These are phyloP conservation scores for Aurantiochytrium sp. DNA, from an alignment of 108 stramenopile genomes.

Conservation along the genomic window DNA sequence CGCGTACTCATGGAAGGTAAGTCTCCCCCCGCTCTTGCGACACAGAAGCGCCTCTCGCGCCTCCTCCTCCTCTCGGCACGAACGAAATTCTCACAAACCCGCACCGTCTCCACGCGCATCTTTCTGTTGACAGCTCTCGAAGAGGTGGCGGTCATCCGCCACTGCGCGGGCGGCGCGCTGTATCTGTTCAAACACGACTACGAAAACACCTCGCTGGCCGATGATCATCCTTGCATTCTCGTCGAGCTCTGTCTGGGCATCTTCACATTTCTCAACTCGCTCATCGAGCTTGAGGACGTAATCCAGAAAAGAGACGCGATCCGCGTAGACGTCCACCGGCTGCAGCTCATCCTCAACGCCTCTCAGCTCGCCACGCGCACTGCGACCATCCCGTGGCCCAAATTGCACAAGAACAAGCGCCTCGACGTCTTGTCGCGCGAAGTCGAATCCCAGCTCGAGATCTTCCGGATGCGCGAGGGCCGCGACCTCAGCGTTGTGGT, in stretches of 20 bases:
- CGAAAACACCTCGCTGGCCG: background rate
- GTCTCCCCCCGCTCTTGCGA: background rate
- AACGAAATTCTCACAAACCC: background rate
- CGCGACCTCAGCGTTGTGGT: background rate
- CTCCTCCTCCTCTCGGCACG: background rate
- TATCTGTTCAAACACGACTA: background rate
- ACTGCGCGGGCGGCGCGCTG: background rate
- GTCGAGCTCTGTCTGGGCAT: background rate
- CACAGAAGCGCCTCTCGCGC: background rate
- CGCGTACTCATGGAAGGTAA: background rate
- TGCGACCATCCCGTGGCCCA: background rate
- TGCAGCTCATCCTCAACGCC: background rate
- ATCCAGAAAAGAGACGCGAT: background rate
- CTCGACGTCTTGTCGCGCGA: background rate
- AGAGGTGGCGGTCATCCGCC: background rate
- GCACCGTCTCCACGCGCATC: background rate
- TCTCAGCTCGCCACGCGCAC: background rate
- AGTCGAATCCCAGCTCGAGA: background rate
- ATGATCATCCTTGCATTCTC: background rate
- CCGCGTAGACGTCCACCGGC: background rate
- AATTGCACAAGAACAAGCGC: background rate
- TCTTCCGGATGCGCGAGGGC: background rate
- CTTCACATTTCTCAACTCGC: background rate
- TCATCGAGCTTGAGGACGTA: background rate
- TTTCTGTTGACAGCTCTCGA: background rate